Percentiles rank a stretch among this genome's conserved stretches.
These are phyloP conservation scores for Colletotrichum australisinense DNA, from an alignment of 2,329 filamentous ascomycete species.

Conservation along the genomic window DNA sequence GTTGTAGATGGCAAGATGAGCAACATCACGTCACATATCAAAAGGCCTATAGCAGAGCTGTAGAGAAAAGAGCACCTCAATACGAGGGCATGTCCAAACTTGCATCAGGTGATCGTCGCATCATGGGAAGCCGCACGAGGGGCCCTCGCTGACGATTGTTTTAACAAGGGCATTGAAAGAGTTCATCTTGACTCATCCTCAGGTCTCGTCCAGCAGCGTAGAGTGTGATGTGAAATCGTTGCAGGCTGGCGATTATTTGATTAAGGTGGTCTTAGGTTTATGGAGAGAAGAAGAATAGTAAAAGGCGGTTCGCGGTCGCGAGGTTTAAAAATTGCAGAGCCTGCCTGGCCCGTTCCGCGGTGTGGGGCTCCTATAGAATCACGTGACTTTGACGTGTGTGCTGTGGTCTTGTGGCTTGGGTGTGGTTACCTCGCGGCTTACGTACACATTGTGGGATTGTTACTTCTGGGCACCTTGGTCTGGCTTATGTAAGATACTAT, in stretches of 20 bases:
- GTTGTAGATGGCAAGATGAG: no score
- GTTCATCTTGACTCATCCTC: slow-evolving; percentile 69
- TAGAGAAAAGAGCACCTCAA: neutral
- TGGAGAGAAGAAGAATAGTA: slow-evolving; percentile 43
- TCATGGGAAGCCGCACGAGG: slow-evolving; percentile 72
- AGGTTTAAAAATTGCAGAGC: slow-evolving; percentile 37
- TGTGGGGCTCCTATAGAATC: slow-evolving; percentile 4
- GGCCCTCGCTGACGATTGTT: slow-evolving; percentile 77
- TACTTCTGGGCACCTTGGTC: neutral
- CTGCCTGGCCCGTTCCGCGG: slow-evolving; percentile 2
- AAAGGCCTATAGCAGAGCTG: no score
- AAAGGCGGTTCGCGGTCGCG: neutral
- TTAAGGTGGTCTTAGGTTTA: slow-evolving; percentile 57
- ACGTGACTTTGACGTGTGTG: neutral
- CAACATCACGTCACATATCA: neutral
- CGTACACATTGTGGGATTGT: neutral
- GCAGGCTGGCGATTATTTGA: slow-evolving; percentile 54
- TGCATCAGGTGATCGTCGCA: slow-evolving; percentile 76
- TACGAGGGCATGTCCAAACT: slow-evolving; percentile 61
- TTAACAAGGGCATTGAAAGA: slow-evolving; percentile 66
- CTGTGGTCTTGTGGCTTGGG: neutral
- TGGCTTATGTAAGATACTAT: neutral
- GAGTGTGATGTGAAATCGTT: slow-evolving; percentile 40
- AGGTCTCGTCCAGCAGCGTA: slow-evolving; percentile 61
- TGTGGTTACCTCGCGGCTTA: neutral